phyloP scores from a whole-genome alignment of 2,329 filamentous ascomycete species.

The Colletotrichum kahawae region DNA sequence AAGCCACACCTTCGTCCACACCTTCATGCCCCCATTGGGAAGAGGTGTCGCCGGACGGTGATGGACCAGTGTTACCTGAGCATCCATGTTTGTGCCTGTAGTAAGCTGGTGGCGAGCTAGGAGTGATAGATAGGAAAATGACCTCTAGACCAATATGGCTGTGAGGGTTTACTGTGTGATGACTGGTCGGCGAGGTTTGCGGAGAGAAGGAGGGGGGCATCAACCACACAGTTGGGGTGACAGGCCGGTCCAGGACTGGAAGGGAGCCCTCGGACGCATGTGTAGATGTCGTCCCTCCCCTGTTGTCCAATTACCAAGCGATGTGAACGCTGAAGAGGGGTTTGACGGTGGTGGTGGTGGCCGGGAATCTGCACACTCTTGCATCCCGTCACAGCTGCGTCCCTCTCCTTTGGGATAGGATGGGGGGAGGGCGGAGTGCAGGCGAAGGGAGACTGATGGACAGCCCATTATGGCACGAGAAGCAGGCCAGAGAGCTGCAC shows the following conservation, averaged over 20 bases:
- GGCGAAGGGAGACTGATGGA: neutral
- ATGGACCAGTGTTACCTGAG: neutral
- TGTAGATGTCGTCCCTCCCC: neutral
- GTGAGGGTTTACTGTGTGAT: neutral
- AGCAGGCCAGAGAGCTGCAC: neutral
- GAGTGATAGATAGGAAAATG: neutral
- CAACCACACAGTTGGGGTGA: neutral
- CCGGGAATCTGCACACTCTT: slow-evolving; percentile 20
- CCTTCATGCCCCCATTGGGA: neutral
- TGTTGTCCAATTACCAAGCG: neutral
- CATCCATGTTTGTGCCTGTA: neutral
- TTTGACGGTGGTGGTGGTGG: neutral
- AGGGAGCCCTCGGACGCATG: neutral
- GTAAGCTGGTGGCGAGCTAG: neutral
- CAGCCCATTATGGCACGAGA: neutral
- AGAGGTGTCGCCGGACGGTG: neutral
- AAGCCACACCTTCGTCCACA: neutral
- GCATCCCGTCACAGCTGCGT: slow-evolving; percentile 20
- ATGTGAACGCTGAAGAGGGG: neutral
- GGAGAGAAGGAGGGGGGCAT: neutral
- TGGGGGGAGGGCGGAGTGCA: neutral
- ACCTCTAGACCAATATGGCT: neutral
- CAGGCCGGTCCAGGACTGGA: neutral
- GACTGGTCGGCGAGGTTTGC: neutral
- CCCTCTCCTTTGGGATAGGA: slow-evolving; percentile 13